These are phyloP conservation scores for Porphyrellus sp. DNA, from an alignment of 1,284 basidiomycete genomes.

Conservation along the genomic window DNA sequence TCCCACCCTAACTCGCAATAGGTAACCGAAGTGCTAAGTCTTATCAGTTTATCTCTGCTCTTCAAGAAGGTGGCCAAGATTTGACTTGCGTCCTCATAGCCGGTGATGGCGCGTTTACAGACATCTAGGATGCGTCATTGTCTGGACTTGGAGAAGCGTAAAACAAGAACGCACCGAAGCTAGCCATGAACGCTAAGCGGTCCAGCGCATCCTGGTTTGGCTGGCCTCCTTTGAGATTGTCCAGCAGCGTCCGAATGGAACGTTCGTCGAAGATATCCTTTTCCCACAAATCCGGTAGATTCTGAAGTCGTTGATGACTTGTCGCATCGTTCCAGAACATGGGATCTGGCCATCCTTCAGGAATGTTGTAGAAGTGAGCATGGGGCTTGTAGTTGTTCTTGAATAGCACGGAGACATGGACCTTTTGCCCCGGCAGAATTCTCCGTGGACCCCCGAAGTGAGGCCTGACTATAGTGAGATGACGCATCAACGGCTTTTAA, in stretches of 20 bases:
- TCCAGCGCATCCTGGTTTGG: constrained; percentile 24
- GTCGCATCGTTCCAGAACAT: constrained; percentile 34
- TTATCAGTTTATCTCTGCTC: constrained; percentile 16
- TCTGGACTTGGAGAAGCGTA: background rate
- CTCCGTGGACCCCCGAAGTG: constrained; percentile 25
- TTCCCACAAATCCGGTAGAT: constrained; percentile 25
- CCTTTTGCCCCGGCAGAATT: constrained; percentile 32
- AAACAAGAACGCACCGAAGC: constrained; percentile 21
- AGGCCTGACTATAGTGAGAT: constrained; percentile 27
- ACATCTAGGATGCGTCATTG: constrained; percentile 10
- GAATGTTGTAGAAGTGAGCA: constrained; percentile 22
- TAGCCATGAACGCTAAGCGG: constrained; percentile 33
- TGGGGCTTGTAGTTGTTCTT: constrained; percentile 29
- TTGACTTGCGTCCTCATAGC: background rate
- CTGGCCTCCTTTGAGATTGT: constrained; percentile 17
- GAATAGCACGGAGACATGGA: constrained; percentile 34
- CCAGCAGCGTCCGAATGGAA: constrained; percentile 20
- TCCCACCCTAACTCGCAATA: constrained; percentile 30
- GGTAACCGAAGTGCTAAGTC: constrained; percentile 26
- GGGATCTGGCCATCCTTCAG: constrained; percentile 25
- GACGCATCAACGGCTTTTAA: too few relatives aligned
- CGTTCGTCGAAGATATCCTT: constrained; percentile 30
- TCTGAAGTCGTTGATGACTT: constrained; percentile 25
- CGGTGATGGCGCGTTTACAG: constrained; percentile 14
- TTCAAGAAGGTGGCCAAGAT: constrained; percentile 15